These are phyloP conservation scores for Hsuehochloa calcarea DNA, from an alignment of 176 grass and related monocot species.

Conservation along the genomic window DNA sequence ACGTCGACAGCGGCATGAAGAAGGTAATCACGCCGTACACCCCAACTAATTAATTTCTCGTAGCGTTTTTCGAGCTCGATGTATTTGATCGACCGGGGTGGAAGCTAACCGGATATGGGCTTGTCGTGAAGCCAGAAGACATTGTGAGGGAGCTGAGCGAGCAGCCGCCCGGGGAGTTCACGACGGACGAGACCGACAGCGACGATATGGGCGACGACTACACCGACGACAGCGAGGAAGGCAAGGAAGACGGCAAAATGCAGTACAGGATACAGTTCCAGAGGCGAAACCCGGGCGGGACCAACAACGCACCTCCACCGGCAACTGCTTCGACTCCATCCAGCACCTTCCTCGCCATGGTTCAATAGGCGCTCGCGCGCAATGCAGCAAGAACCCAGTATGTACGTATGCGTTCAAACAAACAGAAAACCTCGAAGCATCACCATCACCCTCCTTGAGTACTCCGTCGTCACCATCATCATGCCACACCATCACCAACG, in stretches of 20 bases:
- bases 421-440: slow-evolving; percentile 13
- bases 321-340: slow-evolving; percentile 31
- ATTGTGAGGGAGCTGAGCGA: slow-evolving; percentile 59
- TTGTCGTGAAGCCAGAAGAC: slow-evolving; percentile 78
- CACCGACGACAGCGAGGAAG: slow-evolving; percentile 55
- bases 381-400: not conserved
- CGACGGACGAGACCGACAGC: slow-evolving; percentile 60
- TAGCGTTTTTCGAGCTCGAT: not conserved
- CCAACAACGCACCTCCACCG: not conserved
- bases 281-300: slow-evolving; percentile 26
- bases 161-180: slow-evolving; percentile 45
- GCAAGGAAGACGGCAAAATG: slow-evolving; percentile 58
- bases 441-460: not conserved
- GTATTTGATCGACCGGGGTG: not conserved
- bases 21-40: slow-evolving; percentile 37
- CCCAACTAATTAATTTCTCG: not conserved
- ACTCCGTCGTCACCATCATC: slow-evolving; percentile 1
- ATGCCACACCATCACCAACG: slow-evolving; percentile 16
- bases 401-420: slow-evolving; percentile 16
- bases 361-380: slow-evolving; percentile 34
- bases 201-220: slow-evolving; percentile 54
- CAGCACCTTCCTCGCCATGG: slow-evolving; percentile 54
- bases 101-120: slow-evolving; percentile 42
- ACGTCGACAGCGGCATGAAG: slow-evolving; percentile 17
- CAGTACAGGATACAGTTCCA: slow-evolving; percentile 77